Conservation (phyloP, 2,329 filamentous ascomycete species). For the Penicillium sp. region DNA sequence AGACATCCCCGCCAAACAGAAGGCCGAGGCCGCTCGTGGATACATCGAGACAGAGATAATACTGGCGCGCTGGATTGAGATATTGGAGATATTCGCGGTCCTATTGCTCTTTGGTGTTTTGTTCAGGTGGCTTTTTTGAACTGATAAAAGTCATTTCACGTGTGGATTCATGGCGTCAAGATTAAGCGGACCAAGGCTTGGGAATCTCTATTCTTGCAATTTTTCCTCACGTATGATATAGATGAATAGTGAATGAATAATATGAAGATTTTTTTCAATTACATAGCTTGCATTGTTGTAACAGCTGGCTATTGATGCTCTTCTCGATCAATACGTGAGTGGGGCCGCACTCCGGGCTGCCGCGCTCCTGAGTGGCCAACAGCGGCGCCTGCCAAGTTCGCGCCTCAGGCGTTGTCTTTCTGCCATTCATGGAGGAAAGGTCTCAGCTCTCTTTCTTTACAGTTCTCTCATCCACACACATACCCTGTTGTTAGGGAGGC, state of each 20-base stretch:
- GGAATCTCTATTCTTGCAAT: neutral
- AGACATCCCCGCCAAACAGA: constrained; percentile 30
- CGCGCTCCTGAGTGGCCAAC: neutral
- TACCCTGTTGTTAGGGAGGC: neutral
- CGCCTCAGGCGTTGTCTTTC: constrained; percentile 4
- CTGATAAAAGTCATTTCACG: neutral
- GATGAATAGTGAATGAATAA: neutral
- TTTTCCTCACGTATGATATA: neutral
- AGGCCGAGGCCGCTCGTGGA: constrained; percentile 31
- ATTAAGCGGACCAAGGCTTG: neutral
- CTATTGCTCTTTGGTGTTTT: constrained; percentile 21
- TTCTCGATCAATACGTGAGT: neutral
- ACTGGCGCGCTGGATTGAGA: constrained; percentile 40
- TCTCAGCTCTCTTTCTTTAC: constrained; percentile 1
- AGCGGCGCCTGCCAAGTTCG: neutral
- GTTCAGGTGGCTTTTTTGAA: neutral
- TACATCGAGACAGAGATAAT: constrained; percentile 43
- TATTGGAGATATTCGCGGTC: constrained; percentile 43
- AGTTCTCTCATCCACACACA: neutral
- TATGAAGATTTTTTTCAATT: neutral
- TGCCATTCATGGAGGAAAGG: neutral
- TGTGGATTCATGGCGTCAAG: neutral
- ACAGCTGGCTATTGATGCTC: neutral
- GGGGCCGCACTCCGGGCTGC: neutral
- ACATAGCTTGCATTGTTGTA: neutral